phyloP scores from a whole-genome alignment of 2,329 filamentous ascomycete genomes.

The Cercospora sesami region DNA sequence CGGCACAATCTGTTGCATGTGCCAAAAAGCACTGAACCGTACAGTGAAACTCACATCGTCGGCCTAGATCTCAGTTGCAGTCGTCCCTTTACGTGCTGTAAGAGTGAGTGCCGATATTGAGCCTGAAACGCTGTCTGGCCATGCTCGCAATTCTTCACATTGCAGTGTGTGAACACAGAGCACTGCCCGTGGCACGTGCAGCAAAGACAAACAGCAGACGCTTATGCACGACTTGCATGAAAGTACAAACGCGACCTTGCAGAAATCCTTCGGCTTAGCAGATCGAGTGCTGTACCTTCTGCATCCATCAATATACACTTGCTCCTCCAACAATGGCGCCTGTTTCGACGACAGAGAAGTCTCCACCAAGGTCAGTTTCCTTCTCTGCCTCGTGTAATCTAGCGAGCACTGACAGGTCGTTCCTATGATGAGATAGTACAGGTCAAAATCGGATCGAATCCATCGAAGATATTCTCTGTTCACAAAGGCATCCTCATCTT shows the following conservation, averaged over 20 bases:
- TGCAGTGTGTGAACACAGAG: not conserved
- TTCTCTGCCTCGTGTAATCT: too few relatives aligned
- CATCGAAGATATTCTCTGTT: not conserved
- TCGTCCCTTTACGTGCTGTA: not conserved
- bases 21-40: not conserved
- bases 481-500: not conserved
- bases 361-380: not conserved
- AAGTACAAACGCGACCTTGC: not conserved
- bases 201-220: not conserved
- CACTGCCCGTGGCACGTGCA: not conserved
- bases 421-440: not conserved
- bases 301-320: not conserved
- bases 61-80: not conserved
- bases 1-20: not conserved
- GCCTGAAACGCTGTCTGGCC: not conserved
- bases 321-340: not conserved
- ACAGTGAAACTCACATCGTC: not conserved
- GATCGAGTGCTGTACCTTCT: not conserved
- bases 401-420: not conserved
- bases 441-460: not conserved
- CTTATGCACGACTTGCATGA: not conserved
- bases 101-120: not conserved
- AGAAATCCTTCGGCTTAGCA: not conserved
- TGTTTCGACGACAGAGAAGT: not conserved
- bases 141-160: not conserved